Evolutionary conservation across 371 early-diverging fungal species (phyloP), one percentile per base, ranked within the genome.

Genomic region (Saksenaea oblongispora): DNA sequence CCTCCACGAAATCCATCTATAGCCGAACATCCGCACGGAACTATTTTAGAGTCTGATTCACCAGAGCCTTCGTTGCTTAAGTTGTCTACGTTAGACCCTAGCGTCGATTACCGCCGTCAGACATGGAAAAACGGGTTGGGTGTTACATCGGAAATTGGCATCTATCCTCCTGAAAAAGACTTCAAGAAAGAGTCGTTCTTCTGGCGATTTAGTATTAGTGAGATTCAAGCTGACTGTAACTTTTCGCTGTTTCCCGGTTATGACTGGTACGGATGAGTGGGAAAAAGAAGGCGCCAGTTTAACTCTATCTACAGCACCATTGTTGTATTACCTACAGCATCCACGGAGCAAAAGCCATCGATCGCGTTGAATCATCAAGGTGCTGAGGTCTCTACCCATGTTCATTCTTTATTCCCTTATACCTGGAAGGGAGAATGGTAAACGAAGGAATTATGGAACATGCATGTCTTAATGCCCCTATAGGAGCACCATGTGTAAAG

Each of bases 121-220:
- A 42, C 72, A 17, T 87, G 88, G 88, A 87, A 87, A 65, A 87
- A 87, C 66, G 88, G 88, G 0, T 65, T 84, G 14, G 88, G 88
- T 15, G 73, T 54, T 54, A 88, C 87, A 1, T 54, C 64, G 9
- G 80, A 87, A 65, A 84, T 88, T 17, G 79, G 79, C 15, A 85
- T 87, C 34, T 69, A 76, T 60, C 88, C 88, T 18, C 66, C 73
- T 5, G 61, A 61, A 22, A 65, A 66, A 28, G 61, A 84, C 44
- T 82, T 72, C 59, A 62, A 61, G 41, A 71, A 72, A 53, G 88
- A 86, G 24, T 62, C 70, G 7, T 88, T 87, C 65, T 56, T 82
- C 28, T 88, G 88, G 88, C 67, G 86, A 4, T 66, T 88, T 9
- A 74, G 80, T 17, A 60, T 69, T 17, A 73, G 71, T 22, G 67